Base-by-base conservation (phyloP, 108 stramenopile species). In the Cyclostephanos invisitatus region DNA sequence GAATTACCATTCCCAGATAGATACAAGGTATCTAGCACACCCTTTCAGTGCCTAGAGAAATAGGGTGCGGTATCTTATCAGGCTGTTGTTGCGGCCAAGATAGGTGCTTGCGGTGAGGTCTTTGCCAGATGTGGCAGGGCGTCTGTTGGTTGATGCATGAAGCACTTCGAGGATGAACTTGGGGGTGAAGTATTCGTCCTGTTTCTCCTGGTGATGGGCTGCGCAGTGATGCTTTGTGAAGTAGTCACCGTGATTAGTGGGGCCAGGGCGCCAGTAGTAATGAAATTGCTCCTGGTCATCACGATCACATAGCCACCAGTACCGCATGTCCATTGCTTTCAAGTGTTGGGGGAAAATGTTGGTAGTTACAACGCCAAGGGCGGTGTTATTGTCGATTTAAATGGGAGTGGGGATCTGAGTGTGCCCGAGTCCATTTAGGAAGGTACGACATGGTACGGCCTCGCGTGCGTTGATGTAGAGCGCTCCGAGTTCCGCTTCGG, bases 381-480 rank as follows among this genome's bases (percentile, higher is more conserved):
- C 67, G 15, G 38, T 42, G n/a, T n/a, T n/a, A n/a, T n/a, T n/a
- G n/a, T n/a, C n/a, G n/a, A n/a, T n/a, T n/a, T n/a, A n/a, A n/a
- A 68, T 53, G 10, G 51, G 29, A n/a, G 50, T 68, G 46, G 46
- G 15, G 9, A 51, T 50, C 55, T 68, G 67, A 3, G 48, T 49
- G 48, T 68, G 67, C 5, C 51, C 51, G 51, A 68, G 24, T 20
- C n/a, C n/a, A n/a, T n/a, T n/a, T n/a, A n/a, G n/a, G n/a, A n/a
- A n/a, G 55, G 29, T 20, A 15, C 67, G 27, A 50, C 49, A 6
- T 55, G 15, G 22, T 68, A n/a, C 67, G 21, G 67, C 67, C 25
- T 68, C 67, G 51, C n/a, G n/a, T n/a, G 38, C 29, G 20, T 50
- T 7, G n/a, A n/a, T n/a, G n/a, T n/a, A n/a, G n/a, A n/a, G n/a